Conservation (phyloP, 768 basidiomycete species). For the Panellus pusillus region DNA sequence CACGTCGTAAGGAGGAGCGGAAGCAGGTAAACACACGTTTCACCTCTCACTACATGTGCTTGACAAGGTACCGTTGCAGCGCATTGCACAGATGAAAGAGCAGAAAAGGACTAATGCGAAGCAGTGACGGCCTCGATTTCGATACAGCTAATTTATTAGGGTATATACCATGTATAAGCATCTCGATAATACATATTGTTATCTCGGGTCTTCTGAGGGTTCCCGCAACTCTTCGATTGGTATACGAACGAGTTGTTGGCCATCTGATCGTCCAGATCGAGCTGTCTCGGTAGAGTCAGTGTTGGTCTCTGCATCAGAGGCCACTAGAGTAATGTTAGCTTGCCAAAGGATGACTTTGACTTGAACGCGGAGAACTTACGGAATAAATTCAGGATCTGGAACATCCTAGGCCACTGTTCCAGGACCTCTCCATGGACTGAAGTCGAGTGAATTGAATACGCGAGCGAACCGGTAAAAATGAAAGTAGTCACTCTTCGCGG, state of each 20-base stretch:
- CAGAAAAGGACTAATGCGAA: conserved; percentile 60
- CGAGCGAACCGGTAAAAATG: not conserved
- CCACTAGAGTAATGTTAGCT: conserved; percentile 38
- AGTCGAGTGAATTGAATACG: not conserved
- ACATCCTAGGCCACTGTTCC: conserved; percentile 83
- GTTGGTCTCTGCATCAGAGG: conserved; percentile 40
- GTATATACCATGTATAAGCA: conserved; percentile 13
- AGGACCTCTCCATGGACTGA: conserved; percentile 76
- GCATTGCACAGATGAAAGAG: conserved; percentile 78
- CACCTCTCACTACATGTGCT: not conserved
- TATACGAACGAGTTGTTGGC: conserved; percentile 71
- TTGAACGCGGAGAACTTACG: conserved; percentile 40
- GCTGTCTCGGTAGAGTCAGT: conserved; percentile 14
- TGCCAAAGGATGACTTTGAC: not conserved
- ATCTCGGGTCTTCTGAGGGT: conserved; percentile 2
- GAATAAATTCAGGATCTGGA: conserved; percentile 69
- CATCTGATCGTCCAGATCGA: conserved; percentile 28
- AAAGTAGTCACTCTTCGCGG: conserved; percentile 58
- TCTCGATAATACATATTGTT: conserved; percentile 10
- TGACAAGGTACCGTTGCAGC: conserved; percentile 36
- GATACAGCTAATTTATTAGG: conserved; percentile 5
- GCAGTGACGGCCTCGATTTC: not conserved
- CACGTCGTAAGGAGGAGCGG: conserved; percentile 86
- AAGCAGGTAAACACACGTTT: conserved; percentile 60
- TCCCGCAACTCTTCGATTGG: conserved; percentile 60